These are phyloP conservation scores for Priceomyces carsonii DNA, from an alignment of 805 yeast genomes.

Conservation along the genomic window DNA sequence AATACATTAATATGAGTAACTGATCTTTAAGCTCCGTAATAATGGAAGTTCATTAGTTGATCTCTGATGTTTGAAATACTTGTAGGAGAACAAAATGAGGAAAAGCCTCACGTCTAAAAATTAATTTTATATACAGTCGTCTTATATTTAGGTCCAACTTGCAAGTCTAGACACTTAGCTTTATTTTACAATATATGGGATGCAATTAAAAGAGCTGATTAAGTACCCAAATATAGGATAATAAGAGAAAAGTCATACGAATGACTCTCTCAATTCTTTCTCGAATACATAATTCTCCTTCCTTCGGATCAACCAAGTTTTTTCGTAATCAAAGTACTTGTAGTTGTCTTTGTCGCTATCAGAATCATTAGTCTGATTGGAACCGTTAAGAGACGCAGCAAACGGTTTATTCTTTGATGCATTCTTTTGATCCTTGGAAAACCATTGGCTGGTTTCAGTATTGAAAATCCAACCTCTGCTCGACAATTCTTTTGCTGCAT, in stretches of 20 bases:
- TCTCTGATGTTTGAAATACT: too few relatives aligned
- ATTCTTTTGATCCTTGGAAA: slow-evolving; percentile 63
- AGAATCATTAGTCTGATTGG: slow-evolving; percentile 7
- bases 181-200: too few relatives aligned
- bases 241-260: too few relatives aligned
- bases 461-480: slow-evolving; percentile 83
- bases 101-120: too few relatives aligned
- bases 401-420: slow-evolving; percentile 26
- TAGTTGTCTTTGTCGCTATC: slow-evolving; percentile 39
- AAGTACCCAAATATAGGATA: too few relatives aligned
- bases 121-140: too few relatives aligned
- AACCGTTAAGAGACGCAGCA: slow-evolving; percentile 14
- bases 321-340: slow-evolving; percentile 84
- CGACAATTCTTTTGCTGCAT: slow-evolving; percentile 77
- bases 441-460: slow-evolving; percentile 77
- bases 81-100: too few relatives aligned
- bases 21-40: not conserved
- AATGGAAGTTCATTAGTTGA: not conserved
- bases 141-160: too few relatives aligned
- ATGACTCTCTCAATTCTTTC: slow-evolving; percentile 30
- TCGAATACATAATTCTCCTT: slow-evolving; percentile 40
- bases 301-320: slow-evolving; percentile 51
- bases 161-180: too few relatives aligned
- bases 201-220: too few relatives aligned
- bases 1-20: slow-evolving; percentile 1